Conservation (phyloP, 257 asterid species). For the Lithospermum erythrorhizon region DNA sequence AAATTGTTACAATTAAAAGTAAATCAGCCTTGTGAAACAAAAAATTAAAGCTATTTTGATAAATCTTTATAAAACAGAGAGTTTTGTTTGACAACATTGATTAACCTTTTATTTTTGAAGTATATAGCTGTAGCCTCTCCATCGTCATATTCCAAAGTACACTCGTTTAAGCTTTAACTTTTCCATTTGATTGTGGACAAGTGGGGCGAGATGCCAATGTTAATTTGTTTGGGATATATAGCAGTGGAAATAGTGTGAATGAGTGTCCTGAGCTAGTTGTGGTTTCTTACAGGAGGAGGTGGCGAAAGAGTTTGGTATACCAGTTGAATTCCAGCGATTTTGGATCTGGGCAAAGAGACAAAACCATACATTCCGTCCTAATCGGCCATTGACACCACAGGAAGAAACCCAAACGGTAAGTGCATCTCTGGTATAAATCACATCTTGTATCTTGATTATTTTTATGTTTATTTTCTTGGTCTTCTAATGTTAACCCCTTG, state of each 20-base stretch:
- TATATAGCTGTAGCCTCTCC: no score
- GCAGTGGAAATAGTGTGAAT: background rate
- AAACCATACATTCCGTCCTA: constrained; percentile 72
- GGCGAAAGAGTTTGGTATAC: constrained; percentile 60
- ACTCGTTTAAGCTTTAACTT: no score
- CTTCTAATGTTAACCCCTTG: background rate
- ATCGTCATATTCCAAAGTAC: no score
- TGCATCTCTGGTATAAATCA: background rate
- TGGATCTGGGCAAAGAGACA: constrained; percentile 88
- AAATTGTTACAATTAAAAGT: no score
- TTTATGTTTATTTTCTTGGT: constrained; percentile 1
- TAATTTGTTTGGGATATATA: background rate
- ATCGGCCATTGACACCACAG: constrained; percentile 58
- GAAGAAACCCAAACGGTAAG: constrained; percentile 68
- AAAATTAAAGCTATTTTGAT: no score
- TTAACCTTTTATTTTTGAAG: no score
- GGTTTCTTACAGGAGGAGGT: constrained; percentile 51
- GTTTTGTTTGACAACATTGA: no score
- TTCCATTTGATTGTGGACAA: no score
- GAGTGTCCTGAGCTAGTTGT: constrained; percentile 1
- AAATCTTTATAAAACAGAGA: no score
- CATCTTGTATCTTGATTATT: background rate
- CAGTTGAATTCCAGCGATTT: constrained; percentile 68
- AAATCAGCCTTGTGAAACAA: no score
- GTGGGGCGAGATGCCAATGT: background rate